Base-by-base conservation (phyloP, 768 basidiomycete species). In the Boletus rufocinnamomeus region DNA sequence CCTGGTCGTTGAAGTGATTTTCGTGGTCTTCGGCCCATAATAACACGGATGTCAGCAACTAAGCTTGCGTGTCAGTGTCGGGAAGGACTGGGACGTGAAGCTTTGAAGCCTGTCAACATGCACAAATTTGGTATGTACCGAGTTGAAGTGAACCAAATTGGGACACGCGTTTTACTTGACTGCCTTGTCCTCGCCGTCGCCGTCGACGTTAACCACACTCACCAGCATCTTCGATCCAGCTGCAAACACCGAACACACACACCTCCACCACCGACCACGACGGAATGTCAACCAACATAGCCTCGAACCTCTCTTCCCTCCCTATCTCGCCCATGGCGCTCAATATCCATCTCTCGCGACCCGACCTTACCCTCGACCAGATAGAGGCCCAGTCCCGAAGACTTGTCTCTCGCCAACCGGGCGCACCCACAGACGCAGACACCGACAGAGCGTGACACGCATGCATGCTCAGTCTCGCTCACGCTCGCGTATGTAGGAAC, bases 381-480 rank as follows among this genome's bases (percentile, higher is more conserved):
- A 91, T 99, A 61, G 96, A 98, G 72, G 87, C 89, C 0, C 93
- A 96, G 75, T 95, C 93, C 2, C 83, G 94, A 23, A 82, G 89
- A 43, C 86, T 98, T 25, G 87, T 90, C 6, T 84, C 89, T 25
- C 82, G 86, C 44, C 88, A 89, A 66, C 82, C 84, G 6, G 82
- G 80, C 30, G 73, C 82, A 21, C 79, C 88, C 1, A 80, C 79
- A 41, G 90, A 91, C 72, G n/a, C n/a, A n/a, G n/a, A 91, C 72
- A 76, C 82, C 9, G 86, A 87, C 69, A 83, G 87, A 79, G 90
- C 87, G 91, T 90, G 72, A 41, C 56, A 27, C 50, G 43, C 63
- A 17, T 55, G 19, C 45, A 32, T 45, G 52, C 40, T 58, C 19
- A 59, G 49, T 38, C 10, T 16, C 59, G 23, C 53, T 66, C 45